A percentile compares a stretch with the other conserved stretches of the same genome.
Evolutionary conservation across 108 stramenopile genomes (phyloP).

Genomic region (Nannochloropsis granulata): DNA sequence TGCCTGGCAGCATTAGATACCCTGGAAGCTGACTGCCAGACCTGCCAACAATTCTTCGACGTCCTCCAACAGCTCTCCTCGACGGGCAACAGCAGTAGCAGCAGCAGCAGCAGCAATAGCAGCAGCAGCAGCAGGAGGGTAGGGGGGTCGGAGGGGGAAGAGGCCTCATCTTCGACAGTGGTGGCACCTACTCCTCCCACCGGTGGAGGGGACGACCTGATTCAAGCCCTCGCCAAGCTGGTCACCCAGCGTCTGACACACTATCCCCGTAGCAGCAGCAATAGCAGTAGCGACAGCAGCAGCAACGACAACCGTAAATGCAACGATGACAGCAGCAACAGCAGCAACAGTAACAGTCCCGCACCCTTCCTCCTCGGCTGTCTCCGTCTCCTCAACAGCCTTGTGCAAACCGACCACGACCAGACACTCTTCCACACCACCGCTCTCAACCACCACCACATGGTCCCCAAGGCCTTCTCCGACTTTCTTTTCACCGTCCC

Average conservation of each 20-base stretch:
- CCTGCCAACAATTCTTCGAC: not conserved
- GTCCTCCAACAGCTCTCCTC: not conserved
- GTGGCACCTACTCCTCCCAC: not conserved
- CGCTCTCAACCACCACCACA: not conserved
- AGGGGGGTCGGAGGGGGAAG: not conserved
- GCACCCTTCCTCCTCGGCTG: not conserved
- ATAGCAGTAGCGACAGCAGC: not conserved
- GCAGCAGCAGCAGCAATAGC: not conserved
- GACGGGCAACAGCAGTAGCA: not conserved
- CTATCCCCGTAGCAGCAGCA: not conserved
- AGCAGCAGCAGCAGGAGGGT: not conserved
- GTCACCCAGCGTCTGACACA: not conserved
- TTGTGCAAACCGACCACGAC: not conserved
- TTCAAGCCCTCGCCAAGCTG: not conserved
- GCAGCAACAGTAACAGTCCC: not conserved
- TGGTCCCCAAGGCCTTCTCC: constrained; percentile 6
- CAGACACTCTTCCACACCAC: not conserved
- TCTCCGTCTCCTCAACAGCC: not conserved
- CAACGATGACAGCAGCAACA: not conserved
- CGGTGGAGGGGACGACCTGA: not conserved
- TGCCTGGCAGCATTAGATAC: not conserved
- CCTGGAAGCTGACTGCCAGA: not conserved
- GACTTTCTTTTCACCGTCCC: constrained; percentile 24
- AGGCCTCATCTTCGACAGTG: not conserved
- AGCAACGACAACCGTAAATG: not conserved